Evolutionary conservation across 2,329 filamentous ascomycete species (phyloP).

Genomic region (Aspergillus ochraceus): DNA sequence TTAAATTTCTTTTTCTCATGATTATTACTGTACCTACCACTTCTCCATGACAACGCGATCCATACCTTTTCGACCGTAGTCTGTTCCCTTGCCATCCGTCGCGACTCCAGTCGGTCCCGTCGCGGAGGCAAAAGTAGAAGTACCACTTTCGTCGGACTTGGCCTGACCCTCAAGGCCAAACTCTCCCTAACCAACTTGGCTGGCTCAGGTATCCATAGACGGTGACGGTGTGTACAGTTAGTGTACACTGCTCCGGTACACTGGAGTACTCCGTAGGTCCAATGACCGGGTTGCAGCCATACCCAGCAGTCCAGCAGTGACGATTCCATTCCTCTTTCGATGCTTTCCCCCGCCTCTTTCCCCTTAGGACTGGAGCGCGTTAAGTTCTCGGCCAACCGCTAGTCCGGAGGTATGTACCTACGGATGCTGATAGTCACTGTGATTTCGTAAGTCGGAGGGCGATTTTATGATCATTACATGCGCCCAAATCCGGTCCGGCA

Average conservation of each 20-base stretch:
- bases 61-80: background rate
- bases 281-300: background rate
- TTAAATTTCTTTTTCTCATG: background rate
- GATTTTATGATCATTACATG: constrained; percentile 6
- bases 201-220: background rate
- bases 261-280: no score
- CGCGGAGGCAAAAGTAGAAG: background rate
- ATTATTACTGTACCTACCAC: background rate
- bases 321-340: background rate
- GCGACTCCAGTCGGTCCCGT: background rate
- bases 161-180: background rate
- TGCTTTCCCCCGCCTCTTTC: background rate
- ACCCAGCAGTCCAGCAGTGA: background rate
- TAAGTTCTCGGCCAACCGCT: background rate
- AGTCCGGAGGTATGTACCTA: background rate
- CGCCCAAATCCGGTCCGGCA: background rate
- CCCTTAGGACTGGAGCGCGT: background rate
- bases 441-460: background rate
- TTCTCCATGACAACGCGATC: constrained; percentile 5
- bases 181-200: background rate
- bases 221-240: no score
- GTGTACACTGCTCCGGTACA: no score
- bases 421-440: background rate
- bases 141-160: background rate
- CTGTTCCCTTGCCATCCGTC: background rate